Evolutionary conservation across 345 rosid species (phyloP), one percentile per base, ranked within the genome.

Genomic region (Syzygium oleosum): DNA sequence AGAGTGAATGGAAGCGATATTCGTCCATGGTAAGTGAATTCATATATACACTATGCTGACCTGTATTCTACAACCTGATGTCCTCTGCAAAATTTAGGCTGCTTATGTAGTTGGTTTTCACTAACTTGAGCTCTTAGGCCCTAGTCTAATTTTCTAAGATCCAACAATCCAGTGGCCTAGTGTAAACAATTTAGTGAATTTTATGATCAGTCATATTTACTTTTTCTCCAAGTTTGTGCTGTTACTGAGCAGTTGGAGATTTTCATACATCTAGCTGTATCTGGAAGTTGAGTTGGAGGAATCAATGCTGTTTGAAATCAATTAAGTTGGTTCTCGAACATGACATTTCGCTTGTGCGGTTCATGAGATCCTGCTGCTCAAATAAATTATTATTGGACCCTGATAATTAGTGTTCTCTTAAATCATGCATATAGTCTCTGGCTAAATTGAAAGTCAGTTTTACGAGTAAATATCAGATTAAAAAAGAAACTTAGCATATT

Each of bases 1-100:
- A 93, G 98, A 93, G 98, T 94, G 65, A 98, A 98, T 91, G 99
- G 99, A 89, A 98, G 99, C 59, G 99, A 96, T 89, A 98, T 98
- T 87, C 99, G 99, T 90, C 91, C 99, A 84, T 98, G 99, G 99
- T 98, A 94, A 89, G 89, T 12, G 9, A 51, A 41, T 78, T 84
- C 65, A 68, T 53, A 61, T 83, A 8, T 29, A 10, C 43, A n/a
- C 80, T 38, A 34, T 38, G 49, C 49, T 73, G 80, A 73, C 49
- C 80, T 34, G 49, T 19, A 34, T 73, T 73, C 49, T 34, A 22
- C 38, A 19, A 38, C 27, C 27, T 19, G 80, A 73, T 73, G 49
- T 73, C 80, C 25, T 73, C 49, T 38, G 23, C 13, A 34, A 34
- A 73, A 73, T 73, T 73, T 34, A 38, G 80, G 43, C 4, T 1